phyloP scores from a whole-genome alignment of 108 stramenopile species.

The Skeletonema tropicum region DNA sequence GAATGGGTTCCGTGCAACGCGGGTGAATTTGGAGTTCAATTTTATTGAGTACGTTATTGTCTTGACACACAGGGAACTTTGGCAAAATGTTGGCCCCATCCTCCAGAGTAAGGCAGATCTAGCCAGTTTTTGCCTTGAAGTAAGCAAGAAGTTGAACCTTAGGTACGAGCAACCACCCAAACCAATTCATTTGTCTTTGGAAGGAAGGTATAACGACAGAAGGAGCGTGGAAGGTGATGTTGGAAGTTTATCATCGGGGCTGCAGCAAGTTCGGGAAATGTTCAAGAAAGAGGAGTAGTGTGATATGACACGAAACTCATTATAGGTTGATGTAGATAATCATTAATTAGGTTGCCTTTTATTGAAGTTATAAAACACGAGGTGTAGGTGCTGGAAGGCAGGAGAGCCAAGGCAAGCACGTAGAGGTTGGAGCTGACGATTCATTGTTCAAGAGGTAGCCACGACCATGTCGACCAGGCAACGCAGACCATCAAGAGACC shows the following conservation, averaged over 20 bases:
- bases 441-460: no score
- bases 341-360: no score
- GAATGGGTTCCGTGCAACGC: slow-evolving; percentile 49
- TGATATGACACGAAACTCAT: neutral
- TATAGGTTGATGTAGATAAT: no score
- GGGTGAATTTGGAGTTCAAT: slow-evolving; percentile 52
- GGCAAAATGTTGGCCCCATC: slow-evolving; percentile 56
- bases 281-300: neutral
- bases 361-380: no score
- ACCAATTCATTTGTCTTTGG: slow-evolving; percentile 36
- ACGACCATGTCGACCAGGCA: no score
- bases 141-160: slow-evolving; percentile 45
- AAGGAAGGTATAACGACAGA: neutral
- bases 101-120: slow-evolving; percentile 45
- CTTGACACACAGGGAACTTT: slow-evolving; percentile 48
- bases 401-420: no score
- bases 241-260: neutral
- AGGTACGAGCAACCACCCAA: slow-evolving; percentile 42
- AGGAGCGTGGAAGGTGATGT: neutral
- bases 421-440: no score
- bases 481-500: no score
- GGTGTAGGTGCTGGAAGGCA: no score
- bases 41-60: slow-evolving; percentile 51
- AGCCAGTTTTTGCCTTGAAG: slow-evolving; percentile 49
- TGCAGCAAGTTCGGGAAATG: neutral